phyloP scores from a whole-genome alignment of 2,329 filamentous ascomycete species.

The Nemania abortiva region DNA sequence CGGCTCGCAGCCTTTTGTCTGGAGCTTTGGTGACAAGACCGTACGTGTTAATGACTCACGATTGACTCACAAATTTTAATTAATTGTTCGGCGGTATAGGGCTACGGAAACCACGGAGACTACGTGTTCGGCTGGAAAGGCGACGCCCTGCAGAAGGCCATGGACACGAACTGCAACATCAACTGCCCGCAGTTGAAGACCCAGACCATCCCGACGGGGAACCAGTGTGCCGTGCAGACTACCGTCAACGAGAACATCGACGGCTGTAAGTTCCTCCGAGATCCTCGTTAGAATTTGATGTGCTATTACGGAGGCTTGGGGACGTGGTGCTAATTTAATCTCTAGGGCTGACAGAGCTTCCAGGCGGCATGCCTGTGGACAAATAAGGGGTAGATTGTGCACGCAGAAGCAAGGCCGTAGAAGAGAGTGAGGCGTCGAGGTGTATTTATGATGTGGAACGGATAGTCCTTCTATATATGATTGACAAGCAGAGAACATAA shows the following conservation, averaged over 20 bases:
- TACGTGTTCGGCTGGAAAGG: slow-evolving; percentile 42
- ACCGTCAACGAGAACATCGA: slow-evolving; percentile 34
- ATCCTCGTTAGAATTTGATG: neutral
- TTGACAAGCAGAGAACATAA: neutral
- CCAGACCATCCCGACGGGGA: slow-evolving; percentile 34
- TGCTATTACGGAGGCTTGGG: no score
- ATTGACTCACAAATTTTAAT: neutral
- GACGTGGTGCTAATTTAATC: slow-evolving; percentile 14
- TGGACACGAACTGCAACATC: slow-evolving; percentile 39
- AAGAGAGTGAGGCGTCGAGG: neutral
- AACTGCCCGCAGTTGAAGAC: slow-evolving; percentile 30
- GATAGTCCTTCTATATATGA: neutral
- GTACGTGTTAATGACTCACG: neutral
- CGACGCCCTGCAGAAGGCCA: slow-evolving; percentile 37
- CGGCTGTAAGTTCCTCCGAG: slow-evolving; percentile 33
- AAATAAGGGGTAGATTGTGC: neutral
- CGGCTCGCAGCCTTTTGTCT: slow-evolving; percentile 46
- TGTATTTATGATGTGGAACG: neutral
- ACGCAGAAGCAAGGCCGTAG: neutral
- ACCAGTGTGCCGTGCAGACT: slow-evolving; percentile 34
- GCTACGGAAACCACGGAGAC: slow-evolving; percentile 39
- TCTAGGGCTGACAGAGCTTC: slow-evolving; percentile 36
- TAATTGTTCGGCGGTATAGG: no score
- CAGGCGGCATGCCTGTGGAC: slow-evolving; percentile 32
- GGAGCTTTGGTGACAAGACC: slow-evolving; percentile 41